These are phyloP conservation scores for Pleurotus pulmonarius DNA, from an alignment of 768 basidiomycete genomes.

Conservation along the genomic window DNA sequence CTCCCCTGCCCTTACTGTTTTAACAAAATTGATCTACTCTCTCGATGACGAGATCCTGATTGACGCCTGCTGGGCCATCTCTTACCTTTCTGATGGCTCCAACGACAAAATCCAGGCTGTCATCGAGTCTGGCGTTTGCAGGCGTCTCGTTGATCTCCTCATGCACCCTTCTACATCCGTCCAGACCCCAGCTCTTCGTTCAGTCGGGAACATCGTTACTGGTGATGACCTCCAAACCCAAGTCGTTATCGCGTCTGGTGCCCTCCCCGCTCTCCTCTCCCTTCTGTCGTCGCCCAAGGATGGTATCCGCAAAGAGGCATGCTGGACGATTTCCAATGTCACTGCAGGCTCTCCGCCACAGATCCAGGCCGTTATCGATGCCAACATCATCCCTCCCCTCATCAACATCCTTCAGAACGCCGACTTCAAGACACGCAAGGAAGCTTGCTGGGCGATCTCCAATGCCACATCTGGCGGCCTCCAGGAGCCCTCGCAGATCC, in stretches of 20 bases:
- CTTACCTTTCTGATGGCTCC: conserved; percentile 97
- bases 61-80: conserved; percentile 99
- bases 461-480: conserved; percentile 98
- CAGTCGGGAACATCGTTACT: conserved; percentile 98
- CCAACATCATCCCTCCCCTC: conserved; percentile 95
- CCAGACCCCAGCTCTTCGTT: conserved; percentile 96
- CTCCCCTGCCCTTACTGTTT: conserved; percentile 91
- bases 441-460: conserved; percentile 99
- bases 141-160: conserved; percentile 94
- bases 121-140: conserved; percentile 96
- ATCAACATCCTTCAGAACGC: conserved; percentile 98
- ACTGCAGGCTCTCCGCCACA: conserved; percentile 96
- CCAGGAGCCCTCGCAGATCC: conserved; percentile 94
- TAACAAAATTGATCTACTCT: conserved; percentile 98
- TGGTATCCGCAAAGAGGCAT: conserved; percentile 98
- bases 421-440: conserved; percentile 99
- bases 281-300: conserved; percentile 96
- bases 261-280: conserved; percentile 90
- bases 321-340: conserved; percentile 99
- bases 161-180: conserved; percentile 95
- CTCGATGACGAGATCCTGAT: conserved; percentile 99
- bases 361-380: conserved; percentile 96
- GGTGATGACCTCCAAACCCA: conserved; percentile 99
- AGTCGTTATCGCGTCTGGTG: conserved; percentile 97
- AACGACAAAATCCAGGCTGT: conserved; percentile 99